Percentiles rank a stretch among this genome's conserved stretches.
Evolutionary conservation across 164 flowering plant genomes (phyloP).

Genomic region (Macadamia tetraphylla): DNA sequence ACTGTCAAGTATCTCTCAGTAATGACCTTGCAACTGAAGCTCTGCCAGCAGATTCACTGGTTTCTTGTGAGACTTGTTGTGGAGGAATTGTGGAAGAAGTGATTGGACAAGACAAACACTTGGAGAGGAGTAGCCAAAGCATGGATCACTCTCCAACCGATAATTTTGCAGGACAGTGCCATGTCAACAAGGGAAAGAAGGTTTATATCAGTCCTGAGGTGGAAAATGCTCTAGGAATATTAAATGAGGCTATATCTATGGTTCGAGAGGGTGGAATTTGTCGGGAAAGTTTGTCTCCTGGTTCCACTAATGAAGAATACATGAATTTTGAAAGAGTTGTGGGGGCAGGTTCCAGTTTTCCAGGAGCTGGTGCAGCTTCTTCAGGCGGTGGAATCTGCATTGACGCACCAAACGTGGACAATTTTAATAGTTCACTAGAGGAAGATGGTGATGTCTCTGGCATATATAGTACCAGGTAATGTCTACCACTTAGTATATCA

Average conservation of each 20-base stretch:
- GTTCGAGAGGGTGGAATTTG: slow-evolving; percentile 27
- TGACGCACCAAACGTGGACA: slow-evolving; percentile 17
- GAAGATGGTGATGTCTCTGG: slow-evolving; percentile 26
- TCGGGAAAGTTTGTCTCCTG: slow-evolving; percentile 16
- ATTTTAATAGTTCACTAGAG: slow-evolving; percentile 15
- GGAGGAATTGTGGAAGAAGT: slow-evolving; percentile 60
- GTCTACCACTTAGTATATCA: background rate
- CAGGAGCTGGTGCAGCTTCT: slow-evolving; percentile 14
- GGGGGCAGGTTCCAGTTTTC: slow-evolving; percentile 8
- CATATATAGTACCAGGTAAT: slow-evolving; percentile 37
- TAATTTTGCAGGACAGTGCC: slow-evolving; percentile 7
- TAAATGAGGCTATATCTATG: slow-evolving; percentile 51
- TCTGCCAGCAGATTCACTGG: slow-evolving; percentile 2
- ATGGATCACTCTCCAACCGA: slow-evolving; percentile 3
- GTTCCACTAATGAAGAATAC: slow-evolving; percentile 13
- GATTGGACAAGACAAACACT: slow-evolving; percentile 9
- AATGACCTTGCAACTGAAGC: slow-evolving; percentile 7
- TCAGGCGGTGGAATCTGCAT: slow-evolving; percentile 8
- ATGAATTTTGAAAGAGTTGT: slow-evolving; percentile 11
- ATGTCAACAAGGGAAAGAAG: slow-evolving; percentile 16
- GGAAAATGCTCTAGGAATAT: slow-evolving; percentile 54
- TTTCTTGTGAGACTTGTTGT: slow-evolving; percentile 9
- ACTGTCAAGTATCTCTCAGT: slow-evolving; percentile 11
- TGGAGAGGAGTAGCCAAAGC: slow-evolving; percentile 6
- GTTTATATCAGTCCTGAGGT: slow-evolving; percentile 52